Evolutionary conservation across 202 grass and related monocot genomes (phyloP), one percentile per base, ranked within the genome.

Genomic region (Musa balbisiana): DNA sequence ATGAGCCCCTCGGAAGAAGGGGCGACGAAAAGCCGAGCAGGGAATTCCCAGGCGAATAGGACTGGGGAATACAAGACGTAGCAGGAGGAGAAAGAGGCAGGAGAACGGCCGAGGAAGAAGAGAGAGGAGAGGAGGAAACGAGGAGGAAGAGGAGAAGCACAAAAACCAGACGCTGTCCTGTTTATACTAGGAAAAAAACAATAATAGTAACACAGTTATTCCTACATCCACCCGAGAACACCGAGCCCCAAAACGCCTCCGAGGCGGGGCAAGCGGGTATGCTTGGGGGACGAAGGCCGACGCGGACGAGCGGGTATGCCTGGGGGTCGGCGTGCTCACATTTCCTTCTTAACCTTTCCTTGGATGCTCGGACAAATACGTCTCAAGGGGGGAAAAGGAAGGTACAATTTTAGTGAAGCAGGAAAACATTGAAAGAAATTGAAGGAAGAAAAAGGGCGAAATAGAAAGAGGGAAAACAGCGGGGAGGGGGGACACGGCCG

Each of bases 1-100:
- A 96, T 96, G 73, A 84, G 85, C 81, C 80, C 72, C 74, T 62
- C 76, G 72, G 56, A 60, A 66, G 75, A 73, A 67, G 29, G 43
- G 20, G 43, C 54, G 23, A 67, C 23, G 49, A 43, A 51, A 63
- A 51, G 82, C 53, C 65, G n/a, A 70, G 62, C 81, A 50, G 16
- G 77, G 15, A 23, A 20, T 55, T 72, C 67, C 53, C 62, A 56
- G 62, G 75, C 69, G 58, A 62, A 19, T 62, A 23, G 52, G 64
- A 49, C 51, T 49, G 29, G 12, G 60, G 52, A 80, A 73, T 29
- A 60, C 62, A 53, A 59, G 3, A 78, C 12, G 52, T n/a, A 62
- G 67, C 53, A 54, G 50, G 74, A 22, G 27, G 29, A 56, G 49
- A 50, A 11, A 23, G 51, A 9, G 55, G 55, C 67, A 49, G 73